Evolutionary conservation across 345 rosid species (phyloP).

Genomic region (Syzygium aromaticum): DNA sequence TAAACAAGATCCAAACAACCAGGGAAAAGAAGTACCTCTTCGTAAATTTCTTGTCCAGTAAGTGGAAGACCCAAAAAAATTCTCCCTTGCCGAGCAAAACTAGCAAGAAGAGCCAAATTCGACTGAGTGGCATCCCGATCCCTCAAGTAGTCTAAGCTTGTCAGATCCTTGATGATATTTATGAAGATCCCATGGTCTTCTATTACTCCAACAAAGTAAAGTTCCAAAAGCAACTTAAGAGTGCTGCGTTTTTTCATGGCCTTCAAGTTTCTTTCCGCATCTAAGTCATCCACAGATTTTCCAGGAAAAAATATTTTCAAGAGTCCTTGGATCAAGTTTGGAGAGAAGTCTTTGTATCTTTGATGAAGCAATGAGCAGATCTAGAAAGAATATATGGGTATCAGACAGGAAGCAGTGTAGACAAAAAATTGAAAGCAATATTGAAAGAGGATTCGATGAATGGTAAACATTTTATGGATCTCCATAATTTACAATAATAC

Average conservation of each 20-base stretch:
- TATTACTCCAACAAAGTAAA: constrained; percentile 84
- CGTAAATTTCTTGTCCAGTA: constrained; percentile 74
- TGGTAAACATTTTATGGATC: not conserved
- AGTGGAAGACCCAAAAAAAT: constrained; percentile 83
- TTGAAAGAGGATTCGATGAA: not conserved
- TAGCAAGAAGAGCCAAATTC: constrained; percentile 84
- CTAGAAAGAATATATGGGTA: constrained; percentile 19
- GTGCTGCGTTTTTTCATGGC: constrained; percentile 97
- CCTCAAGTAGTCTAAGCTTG: constrained; percentile 69
- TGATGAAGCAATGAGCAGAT: constrained; percentile 98
- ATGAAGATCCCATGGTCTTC: constrained; percentile 73
- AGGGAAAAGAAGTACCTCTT: constrained; percentile 48
- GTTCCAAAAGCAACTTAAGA: constrained; percentile 85
- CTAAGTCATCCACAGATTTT: constrained; percentile 84
- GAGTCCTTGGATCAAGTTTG: constrained; percentile 81
- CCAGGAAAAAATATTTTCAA: constrained; percentile 87
- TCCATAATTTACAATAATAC: not conserved
- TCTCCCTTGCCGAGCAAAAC: constrained; percentile 99
- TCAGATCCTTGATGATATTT: constrained; percentile 83
- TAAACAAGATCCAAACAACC: not conserved
- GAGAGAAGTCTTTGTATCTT: constrained; percentile 90
- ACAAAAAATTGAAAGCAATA: not conserved
- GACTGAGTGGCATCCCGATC: constrained; percentile 91
- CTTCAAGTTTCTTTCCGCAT: constrained; percentile 72
- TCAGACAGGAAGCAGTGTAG: not conserved